Evolutionary conservation across 495 filamentous ascomycete species (phyloP).

Genomic region (Annulohypoxylon bovei): DNA sequence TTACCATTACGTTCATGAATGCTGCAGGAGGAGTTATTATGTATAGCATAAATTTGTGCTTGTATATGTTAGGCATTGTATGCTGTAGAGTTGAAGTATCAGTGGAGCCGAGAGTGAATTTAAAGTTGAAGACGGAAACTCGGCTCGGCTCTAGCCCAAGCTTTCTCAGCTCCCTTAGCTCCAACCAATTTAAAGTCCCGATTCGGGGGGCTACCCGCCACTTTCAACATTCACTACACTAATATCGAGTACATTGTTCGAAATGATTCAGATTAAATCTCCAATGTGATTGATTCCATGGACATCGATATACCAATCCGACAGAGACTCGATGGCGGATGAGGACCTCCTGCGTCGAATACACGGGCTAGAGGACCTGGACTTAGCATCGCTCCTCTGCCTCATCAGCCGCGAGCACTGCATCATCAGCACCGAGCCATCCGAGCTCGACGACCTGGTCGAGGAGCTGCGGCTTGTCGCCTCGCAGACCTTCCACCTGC

Average conservation of each 20-base stretch:
- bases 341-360: constrained; percentile 68
- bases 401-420: constrained; percentile 85
- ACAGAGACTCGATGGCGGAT: constrained; percentile 66
- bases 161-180: not conserved
- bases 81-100: not conserved
- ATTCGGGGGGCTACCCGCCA: not conserved
- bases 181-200: constrained; percentile 9
- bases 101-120: not conserved
- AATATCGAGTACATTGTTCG: not conserved
- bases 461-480: constrained; percentile 79
- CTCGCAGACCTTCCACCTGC: constrained; percentile 75
- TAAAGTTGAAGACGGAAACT: not conserved
- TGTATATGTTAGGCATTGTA: no score
- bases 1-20: not conserved
- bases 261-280: not conserved
- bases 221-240: not conserved
- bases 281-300: constrained; percentile 34
- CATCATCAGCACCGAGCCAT: constrained; percentile 77
- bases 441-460: constrained; percentile 69
- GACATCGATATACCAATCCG: constrained; percentile 12
- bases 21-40: not conserved
- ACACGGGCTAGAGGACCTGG: constrained; percentile 83
- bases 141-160: not conserved
- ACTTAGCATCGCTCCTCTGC: constrained; percentile 85
- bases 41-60: not conserved